Evolutionary conservation across 768 basidiomycete species (phyloP).

Genomic region (Heimioporus sp.): DNA sequence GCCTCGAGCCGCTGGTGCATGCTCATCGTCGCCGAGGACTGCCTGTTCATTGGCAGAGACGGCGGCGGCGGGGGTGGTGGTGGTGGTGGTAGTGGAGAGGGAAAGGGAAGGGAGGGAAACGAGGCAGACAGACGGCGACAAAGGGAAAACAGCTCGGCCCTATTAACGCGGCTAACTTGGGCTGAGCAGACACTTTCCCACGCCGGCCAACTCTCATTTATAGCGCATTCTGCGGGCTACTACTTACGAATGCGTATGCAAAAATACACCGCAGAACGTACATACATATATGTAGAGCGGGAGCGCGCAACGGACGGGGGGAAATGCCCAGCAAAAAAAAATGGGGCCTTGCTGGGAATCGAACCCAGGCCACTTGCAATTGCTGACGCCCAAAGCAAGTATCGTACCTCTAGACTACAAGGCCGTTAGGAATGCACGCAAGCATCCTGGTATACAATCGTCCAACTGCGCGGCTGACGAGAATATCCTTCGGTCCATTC

Average conservation of each 20-base stretch:
- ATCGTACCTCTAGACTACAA: constrained; percentile 39
- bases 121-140: constrained; percentile 19
- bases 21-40: constrained; percentile 39
- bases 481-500: background rate
- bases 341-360: constrained; percentile 38
- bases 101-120: constrained; percentile 7
- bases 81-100: constrained; percentile 3
- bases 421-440: constrained; percentile 9
- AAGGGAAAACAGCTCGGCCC: constrained; percentile 18
- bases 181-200: constrained; percentile 15
- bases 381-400: constrained; percentile 35
- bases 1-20: constrained; percentile 72
- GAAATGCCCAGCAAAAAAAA: constrained; percentile 2
- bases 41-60: constrained; percentile 37
- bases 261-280: too few relatives aligned
- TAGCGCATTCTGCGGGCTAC: too few relatives aligned
- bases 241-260: too few relatives aligned
- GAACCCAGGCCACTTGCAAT: constrained; percentile 40
- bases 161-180: constrained; percentile 28
- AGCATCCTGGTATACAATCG: too few relatives aligned
- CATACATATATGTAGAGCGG: too few relatives aligned
- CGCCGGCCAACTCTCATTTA: constrained; percentile 11
- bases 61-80: background rate
- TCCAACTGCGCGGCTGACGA: constrained; percentile 17
- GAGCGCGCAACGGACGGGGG: background rate